Percentiles rank a stretch among this genome's conserved stretches.
phyloP scores from a whole-genome alignment of 768 basidiomycete species.

The Hydnomerulius pinastri region DNA sequence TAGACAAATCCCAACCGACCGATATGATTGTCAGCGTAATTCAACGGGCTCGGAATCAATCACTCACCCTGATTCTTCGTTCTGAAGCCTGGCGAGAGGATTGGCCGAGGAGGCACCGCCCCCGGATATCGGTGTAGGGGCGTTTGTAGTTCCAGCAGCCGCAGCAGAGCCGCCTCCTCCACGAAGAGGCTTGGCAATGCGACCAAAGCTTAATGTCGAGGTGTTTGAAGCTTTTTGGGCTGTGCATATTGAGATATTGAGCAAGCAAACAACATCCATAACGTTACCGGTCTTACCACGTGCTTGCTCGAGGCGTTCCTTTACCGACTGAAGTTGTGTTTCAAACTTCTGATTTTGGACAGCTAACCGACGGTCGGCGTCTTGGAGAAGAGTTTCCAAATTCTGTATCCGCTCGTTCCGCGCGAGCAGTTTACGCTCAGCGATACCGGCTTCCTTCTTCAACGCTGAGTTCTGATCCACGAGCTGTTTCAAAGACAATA shows the following conservation, averaged over 20 bases:
- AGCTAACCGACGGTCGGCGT: slow-evolving; percentile 90
- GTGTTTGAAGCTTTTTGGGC: slow-evolving; percentile 79
- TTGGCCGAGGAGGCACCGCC: slow-evolving; percentile 55
- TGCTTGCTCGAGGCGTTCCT: slow-evolving; percentile 90
- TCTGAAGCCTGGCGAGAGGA: slow-evolving; percentile 73
- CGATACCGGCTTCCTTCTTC: slow-evolving; percentile 97
- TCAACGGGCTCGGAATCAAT: slow-evolving; percentile 15
- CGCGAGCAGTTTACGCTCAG: slow-evolving; percentile 93
- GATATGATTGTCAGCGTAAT: slow-evolving; percentile 13
- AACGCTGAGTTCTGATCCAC: slow-evolving; percentile 97
- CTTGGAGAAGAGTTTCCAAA: slow-evolving; percentile 88
- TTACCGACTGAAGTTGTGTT: slow-evolving; percentile 86
- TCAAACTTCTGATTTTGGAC: slow-evolving; percentile 96
- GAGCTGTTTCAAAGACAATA: slow-evolving; percentile 54
- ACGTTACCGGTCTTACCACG: slow-evolving; percentile 59
- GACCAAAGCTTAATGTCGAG: slow-evolving; percentile 80
- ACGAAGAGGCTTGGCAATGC: slow-evolving; percentile 95
- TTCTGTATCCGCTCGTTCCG: slow-evolving; percentile 98
- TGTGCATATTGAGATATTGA: slow-evolving; percentile 32
- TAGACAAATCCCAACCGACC: slow-evolving; percentile 17
- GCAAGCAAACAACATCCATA: slow-evolving; percentile 12
- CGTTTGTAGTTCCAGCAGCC: slow-evolving; percentile 41
- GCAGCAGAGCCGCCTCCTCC: slow-evolving; percentile 77
- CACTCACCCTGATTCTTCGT: slow-evolving; percentile 73
- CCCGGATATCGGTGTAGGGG: slow-evolving; percentile 40